Base-by-base conservation (phyloP, 2,329 filamentous ascomycete genomes). In the Paraphaeosphaeria sporulosa region DNA sequence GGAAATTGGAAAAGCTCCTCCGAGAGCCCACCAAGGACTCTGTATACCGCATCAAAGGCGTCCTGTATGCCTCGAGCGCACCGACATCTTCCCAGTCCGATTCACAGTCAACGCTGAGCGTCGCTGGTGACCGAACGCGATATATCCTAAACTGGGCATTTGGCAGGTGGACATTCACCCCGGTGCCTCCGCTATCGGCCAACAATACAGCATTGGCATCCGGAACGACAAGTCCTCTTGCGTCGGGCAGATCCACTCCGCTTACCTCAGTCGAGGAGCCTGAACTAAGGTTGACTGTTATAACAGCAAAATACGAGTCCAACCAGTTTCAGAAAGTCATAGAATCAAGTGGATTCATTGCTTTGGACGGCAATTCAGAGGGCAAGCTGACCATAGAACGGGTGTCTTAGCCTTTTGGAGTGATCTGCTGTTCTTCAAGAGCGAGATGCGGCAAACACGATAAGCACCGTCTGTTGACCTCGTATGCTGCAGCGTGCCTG, bases 131-230 rank as follows among this genome's bases (percentile, higher is more conserved):
- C 1, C 72, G 77, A 21, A 77, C 78, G 17, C 84, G 91, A 57
- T 97, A 95, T 74, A 97, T 99, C 47, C 85, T 99, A 61, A 99
- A 99, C 77, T 99, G 95, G 95, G 95, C 95, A 0, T 99, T 99
- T 79, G 93, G 93, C 0, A 86, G 95, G 32, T 99, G 95, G 94
- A 96, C 89, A 0, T 97, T 94, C 73, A 96, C 93, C 1, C 83
- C 86, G 6, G 80, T 89, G 4, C 68, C 76, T 1, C 65, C 70
- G 4, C 62, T 64, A 1, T 73, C 71, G 1, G 55, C 62, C 6
- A 57, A 64, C 1, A 65, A 65, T 12, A 71, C 66, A 17, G 68
- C 70, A 21, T 17, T 64, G 43, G 58, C 61, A 30, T 71, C 71
- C 13, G 67, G 59, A 15, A 65, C 56, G 19, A 64, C 65, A 10